These are phyloP conservation scores for Acer campestre DNA, from an alignment of 345 rosid genomes.

Conservation along the genomic window DNA sequence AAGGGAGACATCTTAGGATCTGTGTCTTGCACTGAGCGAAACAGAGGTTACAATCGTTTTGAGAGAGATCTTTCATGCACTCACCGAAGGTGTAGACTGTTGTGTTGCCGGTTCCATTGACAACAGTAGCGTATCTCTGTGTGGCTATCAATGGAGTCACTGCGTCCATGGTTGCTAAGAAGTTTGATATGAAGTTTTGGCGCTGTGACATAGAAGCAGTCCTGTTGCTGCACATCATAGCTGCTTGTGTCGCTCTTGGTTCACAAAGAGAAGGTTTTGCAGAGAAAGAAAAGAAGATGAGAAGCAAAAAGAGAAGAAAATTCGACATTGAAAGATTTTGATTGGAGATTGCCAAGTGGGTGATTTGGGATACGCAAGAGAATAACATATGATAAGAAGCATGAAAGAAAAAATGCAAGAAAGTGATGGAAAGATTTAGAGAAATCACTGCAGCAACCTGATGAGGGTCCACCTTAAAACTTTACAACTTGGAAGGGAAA, in stretches of 20 bases:
- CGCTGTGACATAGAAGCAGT: constrained; percentile 47
- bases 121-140: constrained; percentile 45
- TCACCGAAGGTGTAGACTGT: constrained; percentile 75
- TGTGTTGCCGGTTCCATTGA: constrained; percentile 44
- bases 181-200: constrained; percentile 43
- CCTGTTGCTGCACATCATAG: constrained; percentile 61
- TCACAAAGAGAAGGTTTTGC: constrained; percentile 50
- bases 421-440: background rate
- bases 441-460: no score
- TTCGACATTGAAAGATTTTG: background rate
- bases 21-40: constrained; percentile 77
- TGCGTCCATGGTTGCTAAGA: constrained; percentile 54
- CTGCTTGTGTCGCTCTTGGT: constrained; percentile 65
- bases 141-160: constrained; percentile 42
- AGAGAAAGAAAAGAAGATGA: constrained; percentile 27
- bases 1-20: constrained; percentile 71
- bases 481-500: no score
- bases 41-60: constrained; percentile 71
- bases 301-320: constrained; percentile 18
- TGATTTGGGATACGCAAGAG: background rate
- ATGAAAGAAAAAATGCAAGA: background rate
- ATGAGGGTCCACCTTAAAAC: no score
- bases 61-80: constrained; percentile 78
- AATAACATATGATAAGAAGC: background rate
- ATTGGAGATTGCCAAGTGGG: background rate